phyloP scores from a whole-genome alignment of 768 basidiomycete species.

The Baorangia bicolor region DNA sequence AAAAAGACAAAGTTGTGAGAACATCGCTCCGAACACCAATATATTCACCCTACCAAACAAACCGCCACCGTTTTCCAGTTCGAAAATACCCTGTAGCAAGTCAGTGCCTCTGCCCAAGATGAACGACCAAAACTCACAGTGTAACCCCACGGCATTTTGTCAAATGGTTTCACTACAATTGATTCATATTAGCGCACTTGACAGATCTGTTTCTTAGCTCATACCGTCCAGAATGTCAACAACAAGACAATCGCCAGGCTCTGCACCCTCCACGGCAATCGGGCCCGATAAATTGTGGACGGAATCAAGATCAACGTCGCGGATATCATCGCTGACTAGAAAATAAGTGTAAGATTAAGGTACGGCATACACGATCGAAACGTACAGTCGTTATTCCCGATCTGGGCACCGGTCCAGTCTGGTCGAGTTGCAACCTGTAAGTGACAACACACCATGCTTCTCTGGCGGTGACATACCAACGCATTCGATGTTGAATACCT shows the following conservation, averaged over 20 bases:
- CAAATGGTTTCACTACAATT: constrained; percentile 56
- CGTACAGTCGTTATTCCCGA: constrained; percentile 72
- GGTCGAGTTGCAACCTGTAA: not conserved
- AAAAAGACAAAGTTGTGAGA: not conserved
- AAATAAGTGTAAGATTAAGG: not conserved
- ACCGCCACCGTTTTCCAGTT: constrained; percentile 70
- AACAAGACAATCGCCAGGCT: constrained; percentile 77
- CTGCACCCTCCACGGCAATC: constrained; percentile 69
- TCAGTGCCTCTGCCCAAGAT: not conserved
- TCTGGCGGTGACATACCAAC: constrained; percentile 43
- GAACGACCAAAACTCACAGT: constrained; percentile 41
- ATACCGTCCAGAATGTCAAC: constrained; percentile 78
- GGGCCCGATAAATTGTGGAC: constrained; percentile 79
- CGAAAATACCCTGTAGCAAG: constrained; percentile 64
- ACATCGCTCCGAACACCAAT: not conserved
- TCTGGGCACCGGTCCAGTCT: constrained; percentile 83
- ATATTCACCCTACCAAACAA: constrained; percentile 51
- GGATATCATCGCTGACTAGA: constrained; percentile 65
- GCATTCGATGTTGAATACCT: constrained; percentile 73
- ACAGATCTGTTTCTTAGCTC: not conserved
- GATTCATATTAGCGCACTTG: not conserved
- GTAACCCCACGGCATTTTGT: constrained; percentile 82
- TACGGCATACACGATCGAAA: not conserved
- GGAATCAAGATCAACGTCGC: constrained; percentile 60
- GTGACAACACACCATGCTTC: not conserved